Conservation (phyloP, 768 basidiomycete genomes). For the Serendipita vermifera region DNA sequence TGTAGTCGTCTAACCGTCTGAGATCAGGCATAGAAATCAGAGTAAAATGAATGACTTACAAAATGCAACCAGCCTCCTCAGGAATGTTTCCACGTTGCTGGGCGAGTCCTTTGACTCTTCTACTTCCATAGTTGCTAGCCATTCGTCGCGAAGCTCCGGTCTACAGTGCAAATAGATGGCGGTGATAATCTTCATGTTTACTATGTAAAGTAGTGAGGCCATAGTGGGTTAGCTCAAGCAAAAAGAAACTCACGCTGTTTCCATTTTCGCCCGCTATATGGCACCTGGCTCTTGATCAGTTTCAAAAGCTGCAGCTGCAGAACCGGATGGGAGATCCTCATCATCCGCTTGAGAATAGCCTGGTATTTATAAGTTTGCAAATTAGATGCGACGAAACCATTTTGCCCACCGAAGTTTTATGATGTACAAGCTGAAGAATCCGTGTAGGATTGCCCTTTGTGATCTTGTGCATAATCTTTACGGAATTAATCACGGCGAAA, state of each 20-base stretch:
- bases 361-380: slow-evolving; percentile 23
- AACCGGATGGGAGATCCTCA: slow-evolving; percentile 88
- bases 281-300: slow-evolving; percentile 97
- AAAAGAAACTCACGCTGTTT: slow-evolving; percentile 58
- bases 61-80: slow-evolving; percentile 82
- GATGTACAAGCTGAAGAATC: slow-evolving; percentile 91
- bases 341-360: slow-evolving; percentile 91
- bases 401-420: slow-evolving; percentile 82
- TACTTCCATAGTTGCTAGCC: slow-evolving; percentile 86
- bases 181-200: slow-evolving; percentile 99
- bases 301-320: slow-evolving; percentile 91
- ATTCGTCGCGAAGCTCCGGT: slow-evolving; percentile 93
- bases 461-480: slow-evolving; percentile 94
- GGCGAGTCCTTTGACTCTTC: slow-evolving; percentile 88
- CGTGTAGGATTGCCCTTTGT: slow-evolving; percentile 90
- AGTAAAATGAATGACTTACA: slow-evolving; percentile 41
- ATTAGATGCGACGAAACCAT: not conserved
- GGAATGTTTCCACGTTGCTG: slow-evolving; percentile 59
- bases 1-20: slow-evolving; percentile 59
- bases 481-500: slow-evolving; percentile 92
- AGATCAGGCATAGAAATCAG: slow-evolving; percentile 6
- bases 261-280: slow-evolving; percentile 97
- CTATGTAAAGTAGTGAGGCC: slow-evolving; percentile 29
- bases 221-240: not conserved
- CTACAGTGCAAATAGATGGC: slow-evolving; percentile 95